phyloP scores from a whole-genome alignment of 441 rosid species.

The Lepidium campestre region DNA sequence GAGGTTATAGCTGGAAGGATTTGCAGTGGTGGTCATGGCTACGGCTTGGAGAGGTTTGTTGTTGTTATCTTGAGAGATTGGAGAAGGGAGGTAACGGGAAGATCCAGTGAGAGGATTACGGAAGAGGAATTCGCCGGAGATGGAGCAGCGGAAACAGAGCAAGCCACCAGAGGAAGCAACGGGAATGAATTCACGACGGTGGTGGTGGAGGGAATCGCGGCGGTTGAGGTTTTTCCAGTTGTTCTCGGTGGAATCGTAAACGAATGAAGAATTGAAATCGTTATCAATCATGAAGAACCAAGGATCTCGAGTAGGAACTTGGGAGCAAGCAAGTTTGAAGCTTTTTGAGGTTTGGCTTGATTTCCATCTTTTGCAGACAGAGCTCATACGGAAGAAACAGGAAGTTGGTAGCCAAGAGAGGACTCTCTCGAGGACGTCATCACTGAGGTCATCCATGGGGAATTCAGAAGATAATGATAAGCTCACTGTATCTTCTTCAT shows the following conservation, averaged over 20 bases:
- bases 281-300: constrained; percentile 76
- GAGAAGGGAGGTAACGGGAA: constrained; percentile 43
- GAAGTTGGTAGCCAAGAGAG: constrained; percentile 85
- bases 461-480: constrained; percentile 11
- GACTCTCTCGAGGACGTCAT: constrained; percentile 74
- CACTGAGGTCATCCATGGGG: constrained; percentile 61
- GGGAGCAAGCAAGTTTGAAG: constrained; percentile 75
- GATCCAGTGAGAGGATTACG: constrained; percentile 70
- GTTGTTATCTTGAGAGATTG: constrained; percentile 10
- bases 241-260: constrained; percentile 60
- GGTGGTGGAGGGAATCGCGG: constrained; percentile 24
- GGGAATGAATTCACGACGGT: constrained; percentile 37
- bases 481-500: constrained; percentile 13
- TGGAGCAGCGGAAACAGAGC: constrained; percentile 49
- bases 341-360: constrained; percentile 49
- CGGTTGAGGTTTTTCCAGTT: constrained; percentile 56
- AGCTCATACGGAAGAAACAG: constrained; percentile 46
- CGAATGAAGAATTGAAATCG: constrained; percentile 31
- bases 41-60: constrained; percentile 54
- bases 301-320: constrained; percentile 61
- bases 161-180: constrained; percentile 82
- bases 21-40: constrained; percentile 40
- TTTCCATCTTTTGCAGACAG: constrained; percentile 91
- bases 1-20: constrained; percentile 42
- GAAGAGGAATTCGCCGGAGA: constrained; percentile 41